Evolutionary conservation across 2,329 filamentous ascomycete genomes (phyloP).

Genomic region (Ophiocordyceps sinensis): DNA sequence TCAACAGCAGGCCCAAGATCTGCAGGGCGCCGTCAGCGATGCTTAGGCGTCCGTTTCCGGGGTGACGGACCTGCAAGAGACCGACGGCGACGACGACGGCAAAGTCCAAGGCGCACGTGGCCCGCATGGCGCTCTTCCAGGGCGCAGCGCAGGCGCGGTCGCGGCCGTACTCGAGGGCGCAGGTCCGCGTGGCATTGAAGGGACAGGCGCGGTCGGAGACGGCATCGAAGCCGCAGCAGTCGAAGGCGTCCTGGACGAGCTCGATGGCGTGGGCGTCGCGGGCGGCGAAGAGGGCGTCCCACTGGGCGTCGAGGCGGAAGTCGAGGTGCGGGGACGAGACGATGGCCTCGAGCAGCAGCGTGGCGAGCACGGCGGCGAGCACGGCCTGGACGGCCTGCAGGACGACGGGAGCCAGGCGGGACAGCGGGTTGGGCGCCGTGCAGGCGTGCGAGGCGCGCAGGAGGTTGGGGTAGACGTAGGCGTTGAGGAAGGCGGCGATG

Average conservation of each 20-base stretch:
- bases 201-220: constrained; percentile 48
- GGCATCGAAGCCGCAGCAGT: constrained; percentile 51
- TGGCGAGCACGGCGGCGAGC: constrained; percentile 27
- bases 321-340: constrained; percentile 17
- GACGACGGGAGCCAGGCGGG: constrained; percentile 11
- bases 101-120: constrained; percentile 38
- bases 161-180: constrained; percentile 31
- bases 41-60: too few relatives aligned
- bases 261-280: constrained; percentile 37
- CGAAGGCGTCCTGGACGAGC: constrained; percentile 48
- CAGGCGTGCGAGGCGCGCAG: constrained; percentile 11
- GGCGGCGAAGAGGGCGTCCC: constrained; percentile 36
- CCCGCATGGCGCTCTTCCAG: constrained; percentile 42
- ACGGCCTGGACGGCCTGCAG: constrained; percentile 28
- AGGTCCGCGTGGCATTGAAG: constrained; percentile 27
- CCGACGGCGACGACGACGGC: constrained; percentile 37
- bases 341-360: constrained; percentile 22
- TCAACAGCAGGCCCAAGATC: constrained; percentile 17
- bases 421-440: constrained; percentile 4
- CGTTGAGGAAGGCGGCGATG: constrained; percentile 21
- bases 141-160: constrained; percentile 31
- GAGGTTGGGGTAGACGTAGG: constrained; percentile 19
- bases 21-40: constrained; percentile 5
- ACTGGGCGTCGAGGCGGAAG: constrained; percentile 43
- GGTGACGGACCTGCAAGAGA: constrained; percentile 39